phyloP scores from a whole-genome alignment of 805 yeast genomes.

The Candida pini region DNA sequence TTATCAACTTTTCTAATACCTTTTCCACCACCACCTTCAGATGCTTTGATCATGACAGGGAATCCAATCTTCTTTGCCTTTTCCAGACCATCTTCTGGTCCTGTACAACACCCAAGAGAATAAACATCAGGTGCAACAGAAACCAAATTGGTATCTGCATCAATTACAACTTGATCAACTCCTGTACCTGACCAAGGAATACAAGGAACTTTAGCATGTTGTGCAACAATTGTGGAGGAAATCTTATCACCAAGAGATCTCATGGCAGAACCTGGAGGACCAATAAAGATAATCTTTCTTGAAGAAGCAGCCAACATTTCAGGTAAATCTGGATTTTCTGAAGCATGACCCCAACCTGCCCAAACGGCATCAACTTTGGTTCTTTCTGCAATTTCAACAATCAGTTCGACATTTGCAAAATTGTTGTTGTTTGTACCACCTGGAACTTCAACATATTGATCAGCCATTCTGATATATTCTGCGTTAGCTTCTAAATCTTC shows the following conservation, averaged over 20 bases:
- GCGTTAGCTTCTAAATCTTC: constrained; percentile 96
- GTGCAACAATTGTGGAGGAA: constrained; percentile 97
- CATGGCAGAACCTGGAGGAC: constrained; percentile 99
- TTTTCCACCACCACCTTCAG: constrained; percentile 99
- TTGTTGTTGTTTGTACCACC: constrained; percentile 99
- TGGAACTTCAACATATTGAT: constrained; percentile 95
- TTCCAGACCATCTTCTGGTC: constrained; percentile 82
- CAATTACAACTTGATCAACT: constrained; percentile 73
- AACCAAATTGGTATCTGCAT: constrained; percentile 67
- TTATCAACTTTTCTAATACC: constrained; percentile 95
- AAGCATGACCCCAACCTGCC: constrained; percentile 99
- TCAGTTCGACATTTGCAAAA: constrained; percentile 95
- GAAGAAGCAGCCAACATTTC: constrained; percentile 92
- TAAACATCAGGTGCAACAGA: constrained; percentile 84
- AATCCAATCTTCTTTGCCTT: constrained; percentile 88
- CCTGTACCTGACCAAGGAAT: constrained; percentile 99
- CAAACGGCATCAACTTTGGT: constrained; percentile 96
- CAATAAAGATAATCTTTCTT: constrained; percentile 86
- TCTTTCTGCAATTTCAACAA: constrained; percentile 96
- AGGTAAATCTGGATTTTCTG: constrained; percentile 95
- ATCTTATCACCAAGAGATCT: constrained; percentile 99
- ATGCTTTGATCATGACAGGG: constrained; percentile 98
- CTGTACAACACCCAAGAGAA: constrained; percentile 78
- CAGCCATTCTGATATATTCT: constrained; percentile 98
- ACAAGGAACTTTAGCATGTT: constrained; percentile 97